A percentile compares a stretch with the other conserved stretches of the same genome.
Evolutionary conservation across 1,284 basidiomycete genomes (phyloP).

Genomic region (Sphagnurus paluster): DNA sequence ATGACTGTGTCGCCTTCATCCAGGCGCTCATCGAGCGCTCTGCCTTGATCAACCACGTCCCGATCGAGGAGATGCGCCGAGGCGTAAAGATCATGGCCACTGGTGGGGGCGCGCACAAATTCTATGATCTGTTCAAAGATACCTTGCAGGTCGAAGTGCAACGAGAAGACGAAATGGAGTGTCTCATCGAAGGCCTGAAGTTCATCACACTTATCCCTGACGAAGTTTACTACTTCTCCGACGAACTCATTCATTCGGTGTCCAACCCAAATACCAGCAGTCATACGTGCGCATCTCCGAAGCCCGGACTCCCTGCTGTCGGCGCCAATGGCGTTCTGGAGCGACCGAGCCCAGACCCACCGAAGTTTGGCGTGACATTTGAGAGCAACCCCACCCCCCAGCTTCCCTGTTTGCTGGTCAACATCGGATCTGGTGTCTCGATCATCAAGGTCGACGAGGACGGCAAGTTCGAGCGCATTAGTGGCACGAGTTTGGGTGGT

Average conservation of each 20-base stretch:
- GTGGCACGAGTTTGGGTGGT: conserved; percentile 96
- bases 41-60: conserved; percentile 86
- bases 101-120: conserved; percentile 95
- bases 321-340: conserved; percentile 48
- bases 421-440: conserved; percentile 97
- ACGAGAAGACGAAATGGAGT: conserved; percentile 98
- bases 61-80: conserved; percentile 87
- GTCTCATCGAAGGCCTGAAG: conserved; percentile 94
- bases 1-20: conserved; percentile 87
- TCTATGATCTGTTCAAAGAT: conserved; percentile 80
- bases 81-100: conserved; percentile 98
- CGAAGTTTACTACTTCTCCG: conserved; percentile 99
- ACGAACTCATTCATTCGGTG: conserved; percentile 90
- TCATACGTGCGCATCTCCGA: conserved; percentile 16
- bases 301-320: not conserved
- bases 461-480: conserved; percentile 94
- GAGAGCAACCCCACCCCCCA: conserved; percentile 81
- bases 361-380: conserved; percentile 88
- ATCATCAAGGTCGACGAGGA: conserved; percentile 97
- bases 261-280: conserved; percentile 55
- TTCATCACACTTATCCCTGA: conserved; percentile 97
- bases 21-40: conserved; percentile 85
- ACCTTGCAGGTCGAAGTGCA: conserved; percentile 85
- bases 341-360: conserved; percentile 90
- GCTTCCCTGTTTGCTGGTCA: conserved; percentile 95